Evolutionary conservation across 768 basidiomycete genomes (phyloP).

Genomic region (Mycena filopes): DNA sequence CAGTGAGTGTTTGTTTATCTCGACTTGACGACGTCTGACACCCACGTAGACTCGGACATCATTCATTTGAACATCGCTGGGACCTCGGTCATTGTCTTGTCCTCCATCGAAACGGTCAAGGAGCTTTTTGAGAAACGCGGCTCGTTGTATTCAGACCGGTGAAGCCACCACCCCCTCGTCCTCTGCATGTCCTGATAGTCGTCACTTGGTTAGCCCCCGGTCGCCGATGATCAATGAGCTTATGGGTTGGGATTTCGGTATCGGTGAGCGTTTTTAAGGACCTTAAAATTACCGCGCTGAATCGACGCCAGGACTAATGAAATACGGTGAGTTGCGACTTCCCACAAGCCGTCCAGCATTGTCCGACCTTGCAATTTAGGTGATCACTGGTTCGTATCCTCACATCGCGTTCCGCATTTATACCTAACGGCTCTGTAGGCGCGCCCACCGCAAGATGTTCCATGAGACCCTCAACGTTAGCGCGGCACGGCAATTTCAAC

Average conservation of each 20-base stretch:
- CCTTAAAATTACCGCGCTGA: no score
- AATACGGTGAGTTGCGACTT: no score
- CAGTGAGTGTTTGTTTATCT: slow-evolving; percentile 36
- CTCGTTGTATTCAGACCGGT: slow-evolving; percentile 52
- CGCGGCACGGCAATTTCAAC: slow-evolving; percentile 9
- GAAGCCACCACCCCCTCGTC: not conserved
- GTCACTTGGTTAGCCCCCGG: not conserved
- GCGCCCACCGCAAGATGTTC: slow-evolving; percentile 8
- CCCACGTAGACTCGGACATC: slow-evolving; percentile 42
- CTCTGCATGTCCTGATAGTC: not conserved
- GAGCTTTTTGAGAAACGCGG: slow-evolving; percentile 58
- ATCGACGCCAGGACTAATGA: no score
- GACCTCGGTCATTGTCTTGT: slow-evolving; percentile 43
- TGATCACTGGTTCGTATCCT: no score
- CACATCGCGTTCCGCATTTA: no score
- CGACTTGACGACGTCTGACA: slow-evolving; percentile 7
- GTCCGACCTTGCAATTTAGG: no score
- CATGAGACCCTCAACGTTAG: slow-evolving; percentile 8
- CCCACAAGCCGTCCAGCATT: no score
- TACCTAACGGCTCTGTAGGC: slow-evolving; percentile 1
- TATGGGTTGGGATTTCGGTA: slow-evolving; percentile 7
- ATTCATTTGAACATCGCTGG: slow-evolving; percentile 42
- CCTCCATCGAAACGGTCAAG: slow-evolving; percentile 47
- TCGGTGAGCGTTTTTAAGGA: not conserved
- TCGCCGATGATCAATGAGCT: not conserved